Percentiles rank a stretch among this genome's conserved stretches.
These are phyloP conservation scores for Cyclotella baltica DNA, from an alignment of 108 stramenopile genomes.

Conservation along the genomic window DNA sequence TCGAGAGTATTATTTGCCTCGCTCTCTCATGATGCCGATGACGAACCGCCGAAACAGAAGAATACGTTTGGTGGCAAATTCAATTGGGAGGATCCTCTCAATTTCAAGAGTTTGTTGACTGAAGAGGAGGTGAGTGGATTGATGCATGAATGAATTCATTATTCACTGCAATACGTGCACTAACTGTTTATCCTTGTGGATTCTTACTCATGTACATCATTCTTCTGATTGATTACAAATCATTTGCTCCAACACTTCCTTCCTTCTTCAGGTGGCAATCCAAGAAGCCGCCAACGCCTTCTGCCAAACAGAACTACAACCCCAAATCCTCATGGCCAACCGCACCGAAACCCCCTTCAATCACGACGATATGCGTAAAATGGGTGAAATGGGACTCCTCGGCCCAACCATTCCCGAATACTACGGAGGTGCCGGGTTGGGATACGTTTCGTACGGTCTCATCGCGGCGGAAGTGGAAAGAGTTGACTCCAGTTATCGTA, in stretches of 20 bases:
- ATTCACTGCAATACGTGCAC: neutral
- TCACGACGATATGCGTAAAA: constrained; percentile 73
- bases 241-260: neutral
- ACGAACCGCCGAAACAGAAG: constrained; percentile 24
- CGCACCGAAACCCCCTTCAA: constrained; percentile 86
- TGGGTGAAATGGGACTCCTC: constrained; percentile 92
- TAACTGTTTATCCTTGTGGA: neutral
- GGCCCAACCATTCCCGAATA: constrained; percentile 86
- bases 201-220: neutral
- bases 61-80: constrained; percentile 42
- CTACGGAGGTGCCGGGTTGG: constrained; percentile 88
- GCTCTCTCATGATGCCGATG: constrained; percentile 1
- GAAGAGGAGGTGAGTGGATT: constrained; percentile 34
- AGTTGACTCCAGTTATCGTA: constrained; percentile 92
- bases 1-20: neutral
- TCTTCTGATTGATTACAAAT: neutral
- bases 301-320: constrained; percentile 85
- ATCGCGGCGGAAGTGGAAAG: constrained; percentile 89
- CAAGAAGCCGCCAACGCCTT: constrained; percentile 73
- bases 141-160: neutral
- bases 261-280: constrained; percentile 25
- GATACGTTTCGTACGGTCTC: constrained; percentile 92
- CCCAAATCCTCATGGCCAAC: constrained; percentile 82
- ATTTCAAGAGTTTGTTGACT: constrained; percentile 33
- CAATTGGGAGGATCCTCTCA: constrained; percentile 42